Conservation (phyloP, 1,139 yeast species). For the Suzukiozyma palmioleophila region DNA sequence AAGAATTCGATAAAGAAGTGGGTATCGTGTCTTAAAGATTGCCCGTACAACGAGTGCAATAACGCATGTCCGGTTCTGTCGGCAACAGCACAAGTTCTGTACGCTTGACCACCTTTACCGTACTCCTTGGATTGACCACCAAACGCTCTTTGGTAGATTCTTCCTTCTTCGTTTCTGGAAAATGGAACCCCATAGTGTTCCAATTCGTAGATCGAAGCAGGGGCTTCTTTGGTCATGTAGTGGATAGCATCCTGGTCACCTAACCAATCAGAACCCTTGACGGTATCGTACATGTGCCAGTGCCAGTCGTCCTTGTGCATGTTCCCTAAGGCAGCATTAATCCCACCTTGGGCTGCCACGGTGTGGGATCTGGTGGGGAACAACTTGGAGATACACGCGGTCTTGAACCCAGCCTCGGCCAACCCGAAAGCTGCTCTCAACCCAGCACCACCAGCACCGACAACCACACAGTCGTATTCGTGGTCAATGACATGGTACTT, state of each 20-base stretch:
- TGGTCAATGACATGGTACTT: slow-evolving; percentile 93
- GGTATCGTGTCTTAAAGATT: slow-evolving; percentile 93
- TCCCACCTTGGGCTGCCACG: slow-evolving; percentile 99
- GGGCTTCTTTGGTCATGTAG: slow-evolving; percentile 98
- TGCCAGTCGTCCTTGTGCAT: slow-evolving; percentile 99
- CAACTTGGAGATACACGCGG: slow-evolving; percentile 94
- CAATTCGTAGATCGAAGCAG: slow-evolving; percentile 89
- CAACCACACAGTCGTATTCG: slow-evolving; percentile 96
- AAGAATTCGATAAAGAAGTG: slow-evolving; percentile 97
- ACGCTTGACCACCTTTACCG: slow-evolving; percentile 99
- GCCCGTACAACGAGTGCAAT: slow-evolving; percentile 94
- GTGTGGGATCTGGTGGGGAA: slow-evolving; percentile 99
- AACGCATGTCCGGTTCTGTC: slow-evolving; percentile 99
- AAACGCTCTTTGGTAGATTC: slow-evolving; percentile 97
- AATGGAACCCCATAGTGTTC: slow-evolving; percentile 99
- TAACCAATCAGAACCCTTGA: slow-evolving; percentile 99
- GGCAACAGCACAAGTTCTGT: slow-evolving; percentile 98
- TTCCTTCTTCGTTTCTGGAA: slow-evolving; percentile 94
- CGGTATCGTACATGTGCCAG: slow-evolving; percentile 99
- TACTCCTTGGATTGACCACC: slow-evolving; percentile 96
- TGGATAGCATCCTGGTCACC: slow-evolving; percentile 99
- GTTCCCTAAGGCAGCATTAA: slow-evolving; percentile 95
- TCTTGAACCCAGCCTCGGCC: slow-evolving; percentile 95
- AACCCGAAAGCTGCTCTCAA: slow-evolving; percentile 97
- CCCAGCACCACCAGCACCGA: slow-evolving; percentile 99